Evolutionary conservation across 1,284 basidiomycete species (phyloP).

Genomic region (Sparassis latifolia): DNA sequence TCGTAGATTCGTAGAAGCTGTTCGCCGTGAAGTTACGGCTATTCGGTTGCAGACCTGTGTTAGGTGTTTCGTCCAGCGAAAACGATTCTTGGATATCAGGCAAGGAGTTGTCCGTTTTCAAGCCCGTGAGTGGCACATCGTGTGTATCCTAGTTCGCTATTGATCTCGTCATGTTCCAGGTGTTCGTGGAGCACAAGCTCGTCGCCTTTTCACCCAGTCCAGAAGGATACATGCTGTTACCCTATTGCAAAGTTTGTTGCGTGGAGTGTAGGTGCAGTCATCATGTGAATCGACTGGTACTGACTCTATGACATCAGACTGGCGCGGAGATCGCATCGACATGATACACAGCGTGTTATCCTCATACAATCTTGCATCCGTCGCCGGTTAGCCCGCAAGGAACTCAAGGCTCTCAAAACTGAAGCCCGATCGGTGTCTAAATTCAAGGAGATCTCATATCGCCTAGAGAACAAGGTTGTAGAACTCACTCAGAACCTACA

Average conservation of each 20-base stretch:
- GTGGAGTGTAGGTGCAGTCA: constrained; percentile 67
- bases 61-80: constrained; percentile 73
- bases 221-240: constrained; percentile 66
- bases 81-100: constrained; percentile 60
- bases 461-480: constrained; percentile 98
- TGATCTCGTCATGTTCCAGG: constrained; percentile 36
- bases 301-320: constrained; percentile 38
- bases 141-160: not conserved
- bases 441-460: constrained; percentile 99
- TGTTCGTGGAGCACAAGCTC: constrained; percentile 76
- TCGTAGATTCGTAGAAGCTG: constrained; percentile 60
- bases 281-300: not conserved
- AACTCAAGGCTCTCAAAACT: constrained; percentile 77
- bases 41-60: constrained; percentile 71
- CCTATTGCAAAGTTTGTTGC: constrained; percentile 78
- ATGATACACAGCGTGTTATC: constrained; percentile 72
- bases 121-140: constrained; percentile 62
- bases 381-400: constrained; percentile 80
- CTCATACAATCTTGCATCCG: constrained; percentile 91
- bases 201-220: constrained; percentile 57
- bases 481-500: constrained; percentile 97
- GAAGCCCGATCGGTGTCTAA: constrained; percentile 97
- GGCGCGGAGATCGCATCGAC: constrained; percentile 54
- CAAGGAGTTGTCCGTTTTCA: constrained; percentile 73
- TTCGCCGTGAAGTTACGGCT: constrained; percentile 74